Percentiles rank a stretch among this genome's conserved stretches.
These are phyloP conservation scores for Malus domestica DNA, from an alignment of 306 rosid species.

Conservation along the genomic window ASM211411v1 NC_041792.1:6504001-6504500, in stretches of 20 bases:
- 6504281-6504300: too few species aligned
- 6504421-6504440: too few species aligned
- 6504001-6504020: conserved; percentile 54
- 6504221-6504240: conserved; percentile 73
- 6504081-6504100: conserved; percentile 38
- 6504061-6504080: conserved; percentile 51
- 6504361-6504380: too few species aligned
- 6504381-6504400: too few species aligned
- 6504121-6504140: conserved; percentile 48
- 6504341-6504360: too few species aligned
- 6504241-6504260: conserved; percentile 2
- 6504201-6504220: conserved; percentile 75
- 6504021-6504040: conserved; percentile 72
- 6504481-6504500: too few species aligned
- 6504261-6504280: too few species aligned
- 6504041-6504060: conserved; percentile 77
- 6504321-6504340: too few species aligned
- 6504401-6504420: too few species aligned
- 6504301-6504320: too few species aligned
- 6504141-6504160: conserved; percentile 45
- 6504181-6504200: conserved; percentile 70
- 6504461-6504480: too few species aligned
- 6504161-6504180: conserved; percentile 67
- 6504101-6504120: conserved; percentile 48
- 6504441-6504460: too few species aligned